A percentile compares a stretch with the other conserved stretches of the same genome.
Conservation (phyloP, 306 rosid species). For the Citrullus colocynthis region DNA sequence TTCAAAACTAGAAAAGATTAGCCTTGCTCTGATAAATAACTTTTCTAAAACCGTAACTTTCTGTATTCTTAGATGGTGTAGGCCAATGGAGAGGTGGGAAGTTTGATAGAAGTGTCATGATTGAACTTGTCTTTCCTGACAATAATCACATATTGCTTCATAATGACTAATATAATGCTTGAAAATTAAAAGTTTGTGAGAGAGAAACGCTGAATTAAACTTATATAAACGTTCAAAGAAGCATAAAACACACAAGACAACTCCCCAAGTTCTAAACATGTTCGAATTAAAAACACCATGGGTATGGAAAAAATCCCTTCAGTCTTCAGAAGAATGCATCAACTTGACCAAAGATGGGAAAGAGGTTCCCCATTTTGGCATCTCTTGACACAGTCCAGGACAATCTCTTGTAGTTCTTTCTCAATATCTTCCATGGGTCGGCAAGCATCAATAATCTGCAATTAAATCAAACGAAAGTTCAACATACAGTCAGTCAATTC, state of each 20-base stretch:
- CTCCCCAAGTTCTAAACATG: neutral
- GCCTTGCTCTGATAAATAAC: neutral
- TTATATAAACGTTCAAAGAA: neutral
- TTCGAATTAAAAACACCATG: neutral
- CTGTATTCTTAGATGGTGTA: neutral
- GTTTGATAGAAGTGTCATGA: neutral
- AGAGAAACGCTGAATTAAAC: neutral
- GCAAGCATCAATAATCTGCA: conserved; percentile 69
- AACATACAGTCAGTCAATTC: neutral
- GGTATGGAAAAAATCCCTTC: neutral
- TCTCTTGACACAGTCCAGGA: conserved; percentile 28
- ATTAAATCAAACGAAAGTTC: conserved; percentile 2
- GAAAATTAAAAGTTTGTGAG: neutral
- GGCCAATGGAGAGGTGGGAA: neutral
- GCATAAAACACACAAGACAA: neutral
- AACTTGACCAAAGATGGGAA: conserved; percentile 32
- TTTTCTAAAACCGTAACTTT: neutral
- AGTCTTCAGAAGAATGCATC: neutral
- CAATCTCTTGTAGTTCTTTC: conserved; percentile 55
- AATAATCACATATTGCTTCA: neutral
- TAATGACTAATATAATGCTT: neutral
- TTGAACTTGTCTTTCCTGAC: neutral
- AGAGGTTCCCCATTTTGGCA: conserved; percentile 58
- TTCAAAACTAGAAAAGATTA: neutral
- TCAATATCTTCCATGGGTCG: conserved; percentile 61